Evolutionary conservation across 2,329 filamentous ascomycete genomes (phyloP), one percentile per base, ranked within the genome.

Genomic region (Aureobasidium namibiae): DNA sequence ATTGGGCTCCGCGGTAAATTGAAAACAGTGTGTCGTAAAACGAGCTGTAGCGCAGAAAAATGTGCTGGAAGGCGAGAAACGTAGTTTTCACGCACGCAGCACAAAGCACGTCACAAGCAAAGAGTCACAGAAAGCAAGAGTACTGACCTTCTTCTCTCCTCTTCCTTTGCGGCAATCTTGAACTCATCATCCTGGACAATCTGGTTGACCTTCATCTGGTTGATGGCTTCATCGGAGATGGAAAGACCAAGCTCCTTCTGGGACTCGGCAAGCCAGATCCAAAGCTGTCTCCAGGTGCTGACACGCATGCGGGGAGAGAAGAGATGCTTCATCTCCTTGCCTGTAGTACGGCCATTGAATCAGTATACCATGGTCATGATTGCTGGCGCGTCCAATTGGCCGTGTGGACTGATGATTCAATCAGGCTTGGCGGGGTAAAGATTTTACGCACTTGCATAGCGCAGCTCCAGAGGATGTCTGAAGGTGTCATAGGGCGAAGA

Each of bases 261-360:
- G 10, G 82, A 80, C 78, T 95, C 87, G 24, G 91, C 91, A 11
- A 96, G 86, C 75, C 81, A 85, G 45, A 92, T 77, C 92, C 92
- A 96, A 18, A 96, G 83, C 71, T 89, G 81, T 64, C 91, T 84
- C 90, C 90, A 95, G 59, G 85, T 90, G 42, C 83, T 86, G 72
- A 86, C 84, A 31, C 90, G 82, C 57, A 84, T 86, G 44, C 90
- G 83, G 61, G 86, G 83, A 66, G 85, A 87, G 79, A 96, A 96
- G 62, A 96, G 83, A 64, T 82, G 80, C 67, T 86, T 82, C 88
- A 94, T 92, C 74, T 88, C 87, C 65, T 72, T 70, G 62, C 61
- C 61, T 63, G 45, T 39, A 57, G 18, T 31, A 11, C 42, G 23
- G 42, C 31, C 33, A 57, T 57, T 57, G 54, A 57, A 57, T 57